phyloP scores from a whole-genome alignment of 192 early-diverging fungal species.

The Dissophora ornata region DNA sequence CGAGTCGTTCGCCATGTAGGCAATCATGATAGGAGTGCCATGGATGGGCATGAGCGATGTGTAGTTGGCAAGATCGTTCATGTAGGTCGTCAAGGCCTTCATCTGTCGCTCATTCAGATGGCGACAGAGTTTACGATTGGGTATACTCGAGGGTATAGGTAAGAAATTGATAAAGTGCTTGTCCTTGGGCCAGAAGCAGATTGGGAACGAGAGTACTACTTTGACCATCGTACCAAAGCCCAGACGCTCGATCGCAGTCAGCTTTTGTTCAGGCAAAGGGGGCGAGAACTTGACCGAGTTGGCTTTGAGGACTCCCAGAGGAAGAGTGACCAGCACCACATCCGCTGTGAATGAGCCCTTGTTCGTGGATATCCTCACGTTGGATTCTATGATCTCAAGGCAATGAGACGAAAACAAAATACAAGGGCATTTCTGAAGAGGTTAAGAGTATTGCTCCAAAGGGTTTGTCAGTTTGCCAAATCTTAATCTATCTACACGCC shows the following conservation, averaged over 20 bases:
- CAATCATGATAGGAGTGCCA: slow-evolving; percentile 38
- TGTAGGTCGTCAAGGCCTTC: slow-evolving; percentile 34
- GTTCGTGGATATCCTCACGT: slow-evolving; percentile 45
- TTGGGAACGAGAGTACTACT: slow-evolving; percentile 42
- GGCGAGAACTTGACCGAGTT: slow-evolving; percentile 49
- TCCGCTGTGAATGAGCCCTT: slow-evolving; percentile 44
- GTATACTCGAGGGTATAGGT: slow-evolving; percentile 41
- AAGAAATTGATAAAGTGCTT: slow-evolving; percentile 54
- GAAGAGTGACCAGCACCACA: slow-evolving; percentile 56
- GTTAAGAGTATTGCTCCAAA: slow-evolving; percentile 41
- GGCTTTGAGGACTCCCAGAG: slow-evolving; percentile 60
- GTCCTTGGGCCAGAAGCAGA: slow-evolving; percentile 49
- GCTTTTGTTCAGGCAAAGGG: slow-evolving; percentile 51
- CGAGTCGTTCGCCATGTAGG: slow-evolving; percentile 42
- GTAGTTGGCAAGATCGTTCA: slow-evolving; percentile 48
- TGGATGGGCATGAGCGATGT: slow-evolving; percentile 54
- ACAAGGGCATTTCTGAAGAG: slow-evolving; percentile 25
- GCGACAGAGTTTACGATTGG: slow-evolving; percentile 33
- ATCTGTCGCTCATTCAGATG: slow-evolving; percentile 48
- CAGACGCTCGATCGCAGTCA: slow-evolving; percentile 44
- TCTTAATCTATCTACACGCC: slow-evolving; percentile 15
- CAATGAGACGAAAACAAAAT: slow-evolving; percentile 1
- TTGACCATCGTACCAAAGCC: slow-evolving; percentile 62
- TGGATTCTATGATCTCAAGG: slow-evolving; percentile 30
- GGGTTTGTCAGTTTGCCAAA: slow-evolving; percentile 17